Base-by-base conservation (phyloP, 768 basidiomycete species). In the Arthromyces matolae region DNA sequence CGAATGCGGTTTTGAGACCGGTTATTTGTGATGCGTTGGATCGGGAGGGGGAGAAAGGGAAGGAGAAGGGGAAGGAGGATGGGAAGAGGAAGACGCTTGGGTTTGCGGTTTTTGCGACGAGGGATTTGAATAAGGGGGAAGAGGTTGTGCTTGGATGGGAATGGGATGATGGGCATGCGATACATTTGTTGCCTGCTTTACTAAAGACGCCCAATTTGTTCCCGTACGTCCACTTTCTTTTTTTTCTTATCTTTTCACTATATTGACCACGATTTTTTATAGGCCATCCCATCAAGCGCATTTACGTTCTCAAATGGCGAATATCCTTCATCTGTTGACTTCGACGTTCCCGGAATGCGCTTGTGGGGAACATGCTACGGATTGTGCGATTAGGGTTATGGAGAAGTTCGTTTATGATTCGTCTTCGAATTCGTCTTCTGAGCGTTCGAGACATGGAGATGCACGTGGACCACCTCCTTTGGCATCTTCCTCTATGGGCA, bases 81-180 rank as follows among this genome's bases (percentile, higher is more conserved):
- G n/a, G n/a, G n/a, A 51, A 53, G 27, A 49, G 60, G 46, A 51
- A 59, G 3, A 64, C 71, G 2, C 66, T 93, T 1, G 69, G 75
- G 0, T 94, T 96, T 60, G 92, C 83, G 0, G 71, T 96, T 0
- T 94, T 93, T 53, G 89, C 93, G 1, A 65, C 84, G 14, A 67
- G 81, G 9, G 86, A 89, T 51, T 74, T 97, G 54, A 78, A 77
- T 45, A 79, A 79, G 27, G 76, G 86, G 39, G 92, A 93, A 54
- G 94, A 97, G 67, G 79, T 97, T 16, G 81, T 93, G 0, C 67
- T 97, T 0, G 88, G 87, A 0, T 97, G 94, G 93, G 93, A 96
- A 62, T 98, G 94, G 94, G 93, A 97, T 57, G 94, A 98, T 58
- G 83, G 82, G 2, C 88, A 91, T 60, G 83, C 85, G 1, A 79